A percentile compares a stretch with the other conserved stretches of the same genome.
Evolutionary conservation across 495 filamentous ascomycete species (phyloP).

Genomic region (Podospora anserina): DNA sequence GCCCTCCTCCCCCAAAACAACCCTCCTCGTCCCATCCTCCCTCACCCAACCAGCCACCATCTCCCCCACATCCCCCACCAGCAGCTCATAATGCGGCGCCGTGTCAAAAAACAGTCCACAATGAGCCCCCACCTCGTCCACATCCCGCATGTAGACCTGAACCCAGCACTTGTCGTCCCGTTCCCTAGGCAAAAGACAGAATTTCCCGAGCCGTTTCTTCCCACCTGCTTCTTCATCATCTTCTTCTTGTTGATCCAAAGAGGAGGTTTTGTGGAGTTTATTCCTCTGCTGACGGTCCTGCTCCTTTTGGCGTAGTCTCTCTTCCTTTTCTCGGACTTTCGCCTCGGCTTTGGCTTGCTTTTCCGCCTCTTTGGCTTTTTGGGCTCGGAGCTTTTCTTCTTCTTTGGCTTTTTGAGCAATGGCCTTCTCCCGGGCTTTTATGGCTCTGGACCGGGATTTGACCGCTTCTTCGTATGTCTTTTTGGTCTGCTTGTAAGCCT

Average conservation of each 20-base stretch:
- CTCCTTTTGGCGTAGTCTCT: slow-evolving; percentile 23
- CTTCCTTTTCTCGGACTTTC: slow-evolving; percentile 17
- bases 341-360: slow-evolving; percentile 18
- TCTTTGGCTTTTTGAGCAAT: slow-evolving; percentile 55
- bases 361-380: slow-evolving; percentile 31
- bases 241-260: slow-evolving; percentile 5
- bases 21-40: slow-evolving; percentile 46
- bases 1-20: slow-evolving; percentile 24
- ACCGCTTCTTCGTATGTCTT: slow-evolving; percentile 61
- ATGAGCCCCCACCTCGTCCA: slow-evolving; percentile 84
- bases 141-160: slow-evolving; percentile 70
- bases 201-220: slow-evolving; percentile 61
- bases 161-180: slow-evolving; percentile 68
- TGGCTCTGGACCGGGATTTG: slow-evolving; percentile 59
- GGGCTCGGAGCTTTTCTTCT: slow-evolving; percentile 36
- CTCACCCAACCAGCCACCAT: slow-evolving; percentile 71
- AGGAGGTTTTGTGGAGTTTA: slow-evolving; percentile 1
- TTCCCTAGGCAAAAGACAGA: slow-evolving; percentile 68
- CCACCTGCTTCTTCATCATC: slow-evolving; percentile 29
- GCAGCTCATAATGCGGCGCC: slow-evolving; percentile 64
- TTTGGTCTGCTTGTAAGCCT: slow-evolving; percentile 52
- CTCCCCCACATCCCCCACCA: slow-evolving; percentile 71
- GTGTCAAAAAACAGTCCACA: slow-evolving; percentile 73
- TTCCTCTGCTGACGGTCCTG: slow-evolving; percentile 23
- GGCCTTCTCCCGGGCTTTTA: slow-evolving; percentile 58